Conservation (phyloP, 1,284 basidiomycete genomes). For the Fistulina hepatica region DNA sequence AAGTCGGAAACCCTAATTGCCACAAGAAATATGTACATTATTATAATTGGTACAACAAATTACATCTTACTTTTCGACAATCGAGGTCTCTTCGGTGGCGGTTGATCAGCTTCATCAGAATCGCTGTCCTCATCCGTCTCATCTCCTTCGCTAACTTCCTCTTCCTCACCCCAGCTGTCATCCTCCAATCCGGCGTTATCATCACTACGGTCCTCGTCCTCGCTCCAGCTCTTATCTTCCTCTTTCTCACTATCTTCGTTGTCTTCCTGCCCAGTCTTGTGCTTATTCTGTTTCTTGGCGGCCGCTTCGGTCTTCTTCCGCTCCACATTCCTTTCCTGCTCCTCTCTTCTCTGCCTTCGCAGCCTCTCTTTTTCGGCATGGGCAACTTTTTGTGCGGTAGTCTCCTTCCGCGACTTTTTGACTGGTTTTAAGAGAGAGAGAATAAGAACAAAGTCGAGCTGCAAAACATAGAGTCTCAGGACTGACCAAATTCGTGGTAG, state of each 20-base stretch:
- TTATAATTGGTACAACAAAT: no score
- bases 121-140: slow-evolving; percentile 48
- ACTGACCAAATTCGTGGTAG: slow-evolving; percentile 83
- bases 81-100: no score
- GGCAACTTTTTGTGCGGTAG: slow-evolving; percentile 50
- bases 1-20: no score
- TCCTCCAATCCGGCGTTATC: slow-evolving; percentile 27
- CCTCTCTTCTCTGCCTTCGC: slow-evolving; percentile 65
- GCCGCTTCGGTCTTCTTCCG: slow-evolving; percentile 53
- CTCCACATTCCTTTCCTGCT: slow-evolving; percentile 82
- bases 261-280: slow-evolving; percentile 25
- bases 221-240: slow-evolving; percentile 27
- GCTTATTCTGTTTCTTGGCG: slow-evolving; percentile 27
- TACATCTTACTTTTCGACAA: no score
- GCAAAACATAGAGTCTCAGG: slow-evolving; percentile 1
- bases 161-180: slow-evolving; percentile 29
- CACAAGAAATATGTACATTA: no score
- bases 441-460: slow-evolving; percentile 2
- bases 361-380: slow-evolving; percentile 70
- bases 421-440: slow-evolving; percentile 35
- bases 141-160: slow-evolving; percentile 49
- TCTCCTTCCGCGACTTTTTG: slow-evolving; percentile 72
- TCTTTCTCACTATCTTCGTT: slow-evolving; percentile 29
- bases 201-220: slow-evolving; percentile 29
- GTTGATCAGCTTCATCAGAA: slow-evolving; percentile 29